Evolutionary conservation across 805 yeast species (phyloP).

Genomic region (Hanseniaspora singularis): DNA sequence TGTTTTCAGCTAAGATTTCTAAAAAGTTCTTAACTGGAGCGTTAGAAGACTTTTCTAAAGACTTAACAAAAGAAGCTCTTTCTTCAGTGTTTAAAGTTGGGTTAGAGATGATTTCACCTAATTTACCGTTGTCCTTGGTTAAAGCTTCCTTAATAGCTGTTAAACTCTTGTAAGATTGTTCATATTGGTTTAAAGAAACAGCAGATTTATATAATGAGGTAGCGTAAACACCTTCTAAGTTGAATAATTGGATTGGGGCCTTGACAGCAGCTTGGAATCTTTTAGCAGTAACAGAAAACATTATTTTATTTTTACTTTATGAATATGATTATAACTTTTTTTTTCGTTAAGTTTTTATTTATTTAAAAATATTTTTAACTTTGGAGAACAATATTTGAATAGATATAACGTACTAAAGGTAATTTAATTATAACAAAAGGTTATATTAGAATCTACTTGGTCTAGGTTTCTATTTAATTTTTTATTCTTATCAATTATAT

Average conservation of each 20-base stretch:
- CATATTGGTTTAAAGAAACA: constrained; percentile 65
- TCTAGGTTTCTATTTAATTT: no score
- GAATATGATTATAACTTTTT: not conserved
- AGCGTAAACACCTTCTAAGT: constrained; percentile 95
- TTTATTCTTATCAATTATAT: no score
- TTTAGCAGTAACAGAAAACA: constrained; percentile 54
- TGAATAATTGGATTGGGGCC: constrained; percentile 89
- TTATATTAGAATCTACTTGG: no score
- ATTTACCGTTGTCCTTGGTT: constrained; percentile 51
- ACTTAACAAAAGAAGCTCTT: constrained; percentile 56
- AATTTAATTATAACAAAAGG: no score
- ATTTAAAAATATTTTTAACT: no score
- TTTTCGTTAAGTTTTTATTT: not conserved
- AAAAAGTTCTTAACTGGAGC: constrained; percentile 59
- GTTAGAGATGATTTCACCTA: constrained; percentile 51
- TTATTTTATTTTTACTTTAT: constrained; percentile 18
- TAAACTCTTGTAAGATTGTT: constrained; percentile 56
- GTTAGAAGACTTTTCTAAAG: constrained; percentile 35
- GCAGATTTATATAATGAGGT: constrained; percentile 89
- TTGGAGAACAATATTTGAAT: not conserved
- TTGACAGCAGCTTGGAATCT: constrained; percentile 63
- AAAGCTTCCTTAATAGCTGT: constrained; percentile 39
- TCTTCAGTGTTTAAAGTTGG: constrained; percentile 74
- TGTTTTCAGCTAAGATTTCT: constrained; percentile 80
- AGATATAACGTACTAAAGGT: no score